phyloP scores from a whole-genome alignment of 306 rosid species.

The Trifolium repens region DNA sequence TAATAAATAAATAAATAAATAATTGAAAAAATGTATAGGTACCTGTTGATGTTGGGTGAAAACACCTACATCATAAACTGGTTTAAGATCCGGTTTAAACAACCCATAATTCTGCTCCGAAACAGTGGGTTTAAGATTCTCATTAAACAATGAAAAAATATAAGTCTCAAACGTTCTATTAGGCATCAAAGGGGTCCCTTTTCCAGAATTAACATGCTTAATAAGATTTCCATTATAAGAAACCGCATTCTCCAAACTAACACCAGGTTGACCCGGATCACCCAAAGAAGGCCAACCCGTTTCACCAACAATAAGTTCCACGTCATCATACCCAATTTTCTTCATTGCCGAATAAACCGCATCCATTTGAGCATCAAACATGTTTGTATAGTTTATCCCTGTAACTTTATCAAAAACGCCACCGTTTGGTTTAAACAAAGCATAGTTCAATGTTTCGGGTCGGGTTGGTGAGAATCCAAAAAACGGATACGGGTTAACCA shows the following conservation, averaged over 20 bases:
- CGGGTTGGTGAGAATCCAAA: slow-evolving; percentile 55
- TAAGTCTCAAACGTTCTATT: slow-evolving; percentile 71
- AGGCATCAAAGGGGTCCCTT: slow-evolving; percentile 86
- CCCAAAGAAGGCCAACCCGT: slow-evolving; percentile 93
- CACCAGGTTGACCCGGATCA: slow-evolving; percentile 72
- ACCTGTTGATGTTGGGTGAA: slow-evolving; percentile 58
- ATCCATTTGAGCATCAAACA: slow-evolving; percentile 93
- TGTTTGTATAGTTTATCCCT: slow-evolving; percentile 70
- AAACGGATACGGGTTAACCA: slow-evolving; percentile 86
- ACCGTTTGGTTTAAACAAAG: slow-evolving; percentile 62
- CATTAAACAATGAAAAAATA: slow-evolving; percentile 76
- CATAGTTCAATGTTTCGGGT: slow-evolving; percentile 58
- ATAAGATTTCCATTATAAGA: slow-evolving; percentile 74
- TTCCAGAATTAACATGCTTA: slow-evolving; percentile 69
- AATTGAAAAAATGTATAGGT: not conserved
- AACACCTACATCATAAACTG: slow-evolving; percentile 74
- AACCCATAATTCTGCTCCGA: slow-evolving; percentile 84
- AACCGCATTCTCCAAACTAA: slow-evolving; percentile 63
- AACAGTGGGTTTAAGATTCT: slow-evolving; percentile 61
- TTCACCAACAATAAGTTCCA: slow-evolving; percentile 72
- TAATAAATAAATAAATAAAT: not conserved
- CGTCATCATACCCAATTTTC: slow-evolving; percentile 71
- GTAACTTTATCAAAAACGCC: slow-evolving; percentile 75
- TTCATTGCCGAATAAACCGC: slow-evolving; percentile 90
- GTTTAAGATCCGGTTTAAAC: slow-evolving; percentile 66